Conservation (phyloP, 106 monocot species). For the Gastrodia elata region DNA sequence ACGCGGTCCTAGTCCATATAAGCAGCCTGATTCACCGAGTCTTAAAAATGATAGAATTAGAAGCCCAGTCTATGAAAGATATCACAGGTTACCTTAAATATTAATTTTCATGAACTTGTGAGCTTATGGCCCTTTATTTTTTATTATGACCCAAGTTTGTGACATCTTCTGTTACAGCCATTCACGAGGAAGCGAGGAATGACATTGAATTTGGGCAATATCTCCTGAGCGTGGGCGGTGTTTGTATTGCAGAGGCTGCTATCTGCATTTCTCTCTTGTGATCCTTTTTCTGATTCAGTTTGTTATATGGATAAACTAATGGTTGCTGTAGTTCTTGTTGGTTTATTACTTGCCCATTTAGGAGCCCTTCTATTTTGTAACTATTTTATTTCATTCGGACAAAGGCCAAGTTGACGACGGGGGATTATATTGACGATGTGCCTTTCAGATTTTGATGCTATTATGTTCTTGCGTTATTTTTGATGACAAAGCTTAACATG, state of each 20-base stretch:
- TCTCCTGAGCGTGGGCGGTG: not conserved
- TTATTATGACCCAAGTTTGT: not conserved
- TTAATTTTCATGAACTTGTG: not conserved
- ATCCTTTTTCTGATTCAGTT: not conserved
- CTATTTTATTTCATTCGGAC: not conserved
- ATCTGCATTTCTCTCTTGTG: not conserved
- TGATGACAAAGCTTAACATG: not conserved
- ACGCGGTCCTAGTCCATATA: constrained; percentile 40
- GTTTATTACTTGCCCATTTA: not conserved
- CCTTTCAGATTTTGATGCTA: not conserved
- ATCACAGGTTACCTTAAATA: constrained; percentile 4
- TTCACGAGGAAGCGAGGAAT: not conserved
- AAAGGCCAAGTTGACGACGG: not conserved
- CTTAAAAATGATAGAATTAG: constrained; percentile 45
- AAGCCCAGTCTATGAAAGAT: constrained; percentile 38
- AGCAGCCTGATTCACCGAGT: constrained; percentile 32
- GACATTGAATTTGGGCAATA: not conserved
- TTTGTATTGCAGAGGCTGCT: not conserved
- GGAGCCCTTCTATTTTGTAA: not conserved
- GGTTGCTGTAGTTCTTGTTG: not conserved
- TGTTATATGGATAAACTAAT: not conserved
- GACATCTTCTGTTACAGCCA: not conserved
- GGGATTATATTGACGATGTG: not conserved
- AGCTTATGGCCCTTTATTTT: not conserved
- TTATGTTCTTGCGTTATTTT: not conserved